Conservation (phyloP, 495 filamentous ascomycete genomes). For the Rhizodiscina lignyota region DNA sequence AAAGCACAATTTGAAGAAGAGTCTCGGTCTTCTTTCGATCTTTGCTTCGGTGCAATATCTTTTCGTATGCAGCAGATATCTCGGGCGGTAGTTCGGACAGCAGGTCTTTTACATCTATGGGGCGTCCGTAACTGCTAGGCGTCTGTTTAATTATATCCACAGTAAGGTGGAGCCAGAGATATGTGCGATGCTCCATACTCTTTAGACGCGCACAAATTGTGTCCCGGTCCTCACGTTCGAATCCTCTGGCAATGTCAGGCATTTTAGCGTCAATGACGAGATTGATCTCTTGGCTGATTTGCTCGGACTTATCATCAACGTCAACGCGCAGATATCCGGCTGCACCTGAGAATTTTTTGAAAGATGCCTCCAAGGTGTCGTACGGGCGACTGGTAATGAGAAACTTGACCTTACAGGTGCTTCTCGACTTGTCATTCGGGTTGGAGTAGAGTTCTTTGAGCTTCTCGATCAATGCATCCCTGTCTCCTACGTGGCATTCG, state of each 20-base stretch:
- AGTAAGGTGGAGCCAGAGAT: constrained; percentile 4
- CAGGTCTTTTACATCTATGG: no score
- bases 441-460: constrained; percentile 7
- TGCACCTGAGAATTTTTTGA: constrained; percentile 10
- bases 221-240: neutral
- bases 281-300: constrained; percentile 28
- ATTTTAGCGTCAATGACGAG: constrained; percentile 22
- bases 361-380: constrained; percentile 18
- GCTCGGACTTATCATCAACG: constrained; percentile 21
- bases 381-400: constrained; percentile 34
- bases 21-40: no score
- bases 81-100: no score
- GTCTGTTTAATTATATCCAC: constrained; percentile 2
- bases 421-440: neutral
- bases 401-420: constrained; percentile 23
- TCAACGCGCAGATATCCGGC: constrained; percentile 23
- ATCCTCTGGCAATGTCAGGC: constrained; percentile 12
- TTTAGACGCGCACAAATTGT: neutral
- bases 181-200: constrained; percentile 2
- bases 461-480: constrained; percentile 7
- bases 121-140: no score
- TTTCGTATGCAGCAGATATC: no score
- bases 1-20: no score
- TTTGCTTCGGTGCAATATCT: no score
- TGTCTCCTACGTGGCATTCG: constrained; percentile 15